phyloP scores from a whole-genome alignment of 164 flowering plant genomes.

The Aristolochia californica region DNA sequence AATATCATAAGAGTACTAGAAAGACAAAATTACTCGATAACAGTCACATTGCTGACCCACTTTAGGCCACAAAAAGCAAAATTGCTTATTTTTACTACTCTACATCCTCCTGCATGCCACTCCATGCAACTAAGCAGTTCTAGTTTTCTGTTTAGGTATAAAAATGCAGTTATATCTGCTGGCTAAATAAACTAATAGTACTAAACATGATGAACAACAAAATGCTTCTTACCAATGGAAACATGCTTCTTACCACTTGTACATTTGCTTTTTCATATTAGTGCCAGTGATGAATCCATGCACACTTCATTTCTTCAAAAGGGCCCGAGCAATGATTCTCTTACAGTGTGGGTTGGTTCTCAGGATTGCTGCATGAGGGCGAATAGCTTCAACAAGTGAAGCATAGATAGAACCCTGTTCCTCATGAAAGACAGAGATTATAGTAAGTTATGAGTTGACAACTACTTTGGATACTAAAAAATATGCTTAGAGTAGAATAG shows the following conservation, averaged over 20 bases:
- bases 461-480: no score
- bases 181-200: slow-evolving; percentile 4
- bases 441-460: not conserved
- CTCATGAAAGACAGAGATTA: not conserved
- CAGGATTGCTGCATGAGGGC: slow-evolving; percentile 21
- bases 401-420: slow-evolving; percentile 35
- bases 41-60: not conserved
- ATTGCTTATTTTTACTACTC: no score
- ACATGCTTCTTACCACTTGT: slow-evolving; percentile 10
- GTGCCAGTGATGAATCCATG: no score
- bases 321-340: slow-evolving; percentile 39
- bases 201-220: slow-evolving; percentile 21
- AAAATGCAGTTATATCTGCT: not conserved
- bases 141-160: slow-evolving; percentile 1
- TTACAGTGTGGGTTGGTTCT: slow-evolving; percentile 51
- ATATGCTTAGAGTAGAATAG: no score
- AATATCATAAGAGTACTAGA: slow-evolving; percentile 12
- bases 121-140: slow-evolving; percentile 4
- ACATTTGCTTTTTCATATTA: not conserved
- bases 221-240: no score
- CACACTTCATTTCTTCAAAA: slow-evolving; percentile 29
- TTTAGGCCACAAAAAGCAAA: no score
- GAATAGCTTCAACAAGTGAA: slow-evolving; percentile 33
- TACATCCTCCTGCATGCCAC: slow-evolving; percentile 5
- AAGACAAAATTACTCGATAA: not conserved